Base-by-base conservation (phyloP, 768 basidiomycete species). In the Termitomyces sp. region DNA sequence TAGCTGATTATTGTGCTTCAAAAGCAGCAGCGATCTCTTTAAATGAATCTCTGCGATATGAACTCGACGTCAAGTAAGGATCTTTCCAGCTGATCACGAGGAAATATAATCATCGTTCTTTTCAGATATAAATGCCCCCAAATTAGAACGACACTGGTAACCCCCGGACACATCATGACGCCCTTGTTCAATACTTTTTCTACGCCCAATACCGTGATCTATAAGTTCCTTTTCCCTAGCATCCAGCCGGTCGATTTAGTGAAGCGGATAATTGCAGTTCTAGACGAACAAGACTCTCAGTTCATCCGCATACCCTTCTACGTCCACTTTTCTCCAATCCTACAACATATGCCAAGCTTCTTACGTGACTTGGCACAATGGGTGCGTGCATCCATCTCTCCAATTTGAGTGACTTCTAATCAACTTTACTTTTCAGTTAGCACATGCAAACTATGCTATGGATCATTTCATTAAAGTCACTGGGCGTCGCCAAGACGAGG, bases 1-100 rank as follows among this genome's bases (percentile, higher is more conserved):
- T 57, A 92, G 91, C 86, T 64, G 93, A 96, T 72, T 98, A 99
- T 68, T 80, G 79, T 68, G 92, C 94, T 9, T 93, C 92, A 26
- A 99, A 99, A 74, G 91, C 94, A 11, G 94, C 95, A n/a, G 67
- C 89, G 21, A 74, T 90, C 15, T 81, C 82, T 33, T 70, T 98
- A 45, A 85, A 96, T 62, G 89, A 94, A 61, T 86, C 89, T 14
- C 78, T 99, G 52, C 82, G 93, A 51, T 89, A 86, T 63, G 96
- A 99, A 68, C 82, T 98, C 17, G 89, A 94, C 68, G 83, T 87
- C 44, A 75, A 78, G 87, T 89, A 69, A 52, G 67, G 59, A 53
- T 33, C 19, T 1, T 38, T 40, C 31, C 12, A 15, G 5, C 47
- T 11, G 6, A 21, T 33, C 35, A 2, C 11, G 10, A 41, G 12